Evolutionary conservation across 306 rosid genomes (phyloP), one percentile per base, ranked within the genome.

Genomic region (Cucurbita moschata): DNA sequence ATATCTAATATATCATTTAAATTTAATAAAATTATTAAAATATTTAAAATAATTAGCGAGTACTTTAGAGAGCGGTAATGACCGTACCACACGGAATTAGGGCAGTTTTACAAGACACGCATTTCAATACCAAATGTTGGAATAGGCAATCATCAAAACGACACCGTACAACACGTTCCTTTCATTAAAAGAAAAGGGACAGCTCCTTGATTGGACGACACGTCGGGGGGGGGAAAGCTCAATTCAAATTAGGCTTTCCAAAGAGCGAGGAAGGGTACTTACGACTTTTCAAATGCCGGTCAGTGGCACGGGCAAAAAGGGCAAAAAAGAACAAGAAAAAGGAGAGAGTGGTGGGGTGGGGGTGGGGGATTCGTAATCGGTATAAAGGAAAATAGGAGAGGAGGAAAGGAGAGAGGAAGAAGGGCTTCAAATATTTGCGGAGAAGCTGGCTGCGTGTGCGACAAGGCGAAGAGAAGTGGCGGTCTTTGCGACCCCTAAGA

Each of bases 391-490:
- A 40, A 40, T 40, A 8, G 5, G 4, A 35, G 39, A 8, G 4
- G 40, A 1, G 37, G 35, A 30, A 30, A 3, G 35, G 35, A 30
- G 35, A 26, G 46, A 83, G 54, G 4, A 43, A 18, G 4, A 49
- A 14, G 21, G 49, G 80, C 64, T 80, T 81, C 79, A 81, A 82
- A 81, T 71, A 76, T 68, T 61, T 73, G 71, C 68, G 82, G 83
- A 72, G 78, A 73, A 63, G 26, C 60, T 11, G 78, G 6, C 74
- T 18, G 65, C 11, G 74, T 71, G 76, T 12, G 70, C 50, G 63
- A 21, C 81, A 59, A 71, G 55, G 42, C 54, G 56, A 67, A 52
- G 51, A 81, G 74, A 42, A 81, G 73, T 76, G 84, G 84, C 88
- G 92, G 85, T 80, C 69, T 56, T 84, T 74, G 75, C 82, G 61